Evolutionary conservation across 345 rosid genomes (phyloP), one percentile per base, ranked within the genome.

Genomic region (Crucihimalaya himalaica): DNA sequence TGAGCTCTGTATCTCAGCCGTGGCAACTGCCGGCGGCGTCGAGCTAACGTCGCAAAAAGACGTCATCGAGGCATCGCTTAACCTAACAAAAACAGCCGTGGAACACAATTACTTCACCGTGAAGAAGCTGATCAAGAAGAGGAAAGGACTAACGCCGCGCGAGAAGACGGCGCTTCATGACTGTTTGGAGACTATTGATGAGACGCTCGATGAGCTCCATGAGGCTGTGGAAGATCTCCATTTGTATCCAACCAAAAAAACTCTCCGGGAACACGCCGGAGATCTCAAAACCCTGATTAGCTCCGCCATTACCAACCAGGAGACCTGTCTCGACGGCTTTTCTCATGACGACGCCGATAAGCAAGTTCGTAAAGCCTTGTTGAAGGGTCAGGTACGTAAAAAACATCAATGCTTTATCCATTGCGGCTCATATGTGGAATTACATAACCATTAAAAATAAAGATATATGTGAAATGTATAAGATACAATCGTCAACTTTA

Each of bases 261-360:
- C 93, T n/a, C 71, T 91, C 25, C 32, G 57, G 4, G 80, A 86
- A 52, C 97, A 91, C 7, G 91, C 98, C 0, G 90, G 85, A 29
- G 93, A 94, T 80, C 88, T 94, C 51, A 91, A 88, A 66, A 91
- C 96, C 8, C 42, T 94, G 9, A 43, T 91, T 73, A 91, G 98
- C 63, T 78, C 98, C 1, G 97, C 97, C 27, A 94, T 94, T 47
- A 94, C 98, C 23, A 94, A 94, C 80, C 96, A 85, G 25, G 97
- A 83, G 55, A 89, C 96, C 1, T 89, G 95, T 72, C 91, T 91
- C 16, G 97, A 94, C n/a, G 98, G 98, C 2, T 89, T 94, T 77
- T 88, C 97, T 5, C 84, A 91, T 46, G 91, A 86, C 0, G 71
- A 34, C 0, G 91, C 93, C 37, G 95, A 91, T 37, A 85, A 83